These are phyloP conservation scores for Micractinium conductrix DNA, from an alignment of 139 green algal species.

Conservation along the genomic window DNA sequence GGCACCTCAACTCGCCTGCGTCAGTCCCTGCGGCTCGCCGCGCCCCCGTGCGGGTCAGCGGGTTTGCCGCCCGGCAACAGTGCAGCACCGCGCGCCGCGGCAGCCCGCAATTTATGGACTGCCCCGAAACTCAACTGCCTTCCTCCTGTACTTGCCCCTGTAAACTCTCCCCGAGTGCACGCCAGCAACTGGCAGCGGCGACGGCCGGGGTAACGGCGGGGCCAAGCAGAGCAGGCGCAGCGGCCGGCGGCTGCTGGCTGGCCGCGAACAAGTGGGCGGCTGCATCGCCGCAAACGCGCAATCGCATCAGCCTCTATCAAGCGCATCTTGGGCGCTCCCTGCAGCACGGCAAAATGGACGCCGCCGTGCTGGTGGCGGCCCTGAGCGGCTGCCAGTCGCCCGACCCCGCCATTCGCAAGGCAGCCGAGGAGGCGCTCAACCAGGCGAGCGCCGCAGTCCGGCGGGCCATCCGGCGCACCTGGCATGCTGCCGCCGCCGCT, in stretches of 20 bases:
- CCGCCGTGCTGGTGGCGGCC: slow-evolving; percentile 64
- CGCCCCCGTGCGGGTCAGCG: too few relatives aligned
- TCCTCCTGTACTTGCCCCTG: too few relatives aligned
- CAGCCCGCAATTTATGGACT: background rate
- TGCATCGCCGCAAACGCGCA: too few relatives aligned
- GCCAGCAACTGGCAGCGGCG: background rate
- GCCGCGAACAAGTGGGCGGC: background rate
- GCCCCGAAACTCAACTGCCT: too few relatives aligned
- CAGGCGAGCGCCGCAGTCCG: slow-evolving; percentile 57
- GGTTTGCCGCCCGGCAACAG: too few relatives aligned
- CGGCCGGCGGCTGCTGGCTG: too few relatives aligned
- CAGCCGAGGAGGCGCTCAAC: slow-evolving; percentile 75
- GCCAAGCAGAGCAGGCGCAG: too few relatives aligned
- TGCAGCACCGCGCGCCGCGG: background rate
- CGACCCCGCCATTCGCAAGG: slow-evolving; percentile 64
- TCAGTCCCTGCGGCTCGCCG: too few relatives aligned
- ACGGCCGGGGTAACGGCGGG: background rate
- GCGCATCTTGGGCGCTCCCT: too few relatives aligned
- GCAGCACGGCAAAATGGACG: too few relatives aligned
- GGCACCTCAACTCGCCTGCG: too few relatives aligned
- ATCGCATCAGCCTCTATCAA: too few relatives aligned
- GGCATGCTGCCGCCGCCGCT: background rate
- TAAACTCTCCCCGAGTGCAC: background rate
- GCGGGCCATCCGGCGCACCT: background rate
- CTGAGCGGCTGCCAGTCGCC: slow-evolving; percentile 67